These are phyloP conservation scores for Funneliformis geosporum DNA, from an alignment of 192 early-diverging fungal genomes.

Conservation along the genomic window DNA sequence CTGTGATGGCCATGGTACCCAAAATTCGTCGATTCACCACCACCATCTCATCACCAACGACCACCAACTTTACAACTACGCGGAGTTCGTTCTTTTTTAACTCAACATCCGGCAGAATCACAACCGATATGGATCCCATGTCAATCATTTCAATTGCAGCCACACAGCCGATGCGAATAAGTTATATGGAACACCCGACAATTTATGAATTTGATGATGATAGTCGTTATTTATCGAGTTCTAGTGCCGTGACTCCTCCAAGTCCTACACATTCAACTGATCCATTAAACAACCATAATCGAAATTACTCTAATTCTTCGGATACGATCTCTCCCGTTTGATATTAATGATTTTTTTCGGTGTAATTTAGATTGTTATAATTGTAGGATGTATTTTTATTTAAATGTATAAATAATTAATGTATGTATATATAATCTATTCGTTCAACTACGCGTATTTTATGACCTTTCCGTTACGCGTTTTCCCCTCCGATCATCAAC, in stretches of 20 bases:
- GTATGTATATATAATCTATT: background rate
- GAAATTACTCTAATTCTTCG: too few species aligned
- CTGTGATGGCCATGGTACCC: background rate
- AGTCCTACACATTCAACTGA: background rate
- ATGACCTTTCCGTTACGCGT: background rate
- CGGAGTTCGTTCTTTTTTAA: background rate
- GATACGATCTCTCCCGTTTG: too few species aligned
- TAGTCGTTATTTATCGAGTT: background rate
- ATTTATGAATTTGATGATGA: background rate
- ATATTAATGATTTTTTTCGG: background rate
- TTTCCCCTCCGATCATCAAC: background rate
- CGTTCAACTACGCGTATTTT: background rate
- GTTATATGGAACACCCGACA: background rate
- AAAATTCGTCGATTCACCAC: background rate
- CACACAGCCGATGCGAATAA: background rate
- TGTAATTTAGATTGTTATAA: background rate
- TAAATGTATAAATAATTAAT: background rate
- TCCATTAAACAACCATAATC: background rate
- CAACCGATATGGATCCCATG: background rate
- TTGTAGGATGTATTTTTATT: background rate
- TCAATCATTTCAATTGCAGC: background rate
- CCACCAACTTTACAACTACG: background rate
- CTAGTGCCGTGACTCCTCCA: background rate
- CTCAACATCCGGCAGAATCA: background rate
- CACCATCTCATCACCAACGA: background rate